phyloP scores from a whole-genome alignment of 495 filamentous ascomycete genomes.

The Trichoderma asperelloides region DNA sequence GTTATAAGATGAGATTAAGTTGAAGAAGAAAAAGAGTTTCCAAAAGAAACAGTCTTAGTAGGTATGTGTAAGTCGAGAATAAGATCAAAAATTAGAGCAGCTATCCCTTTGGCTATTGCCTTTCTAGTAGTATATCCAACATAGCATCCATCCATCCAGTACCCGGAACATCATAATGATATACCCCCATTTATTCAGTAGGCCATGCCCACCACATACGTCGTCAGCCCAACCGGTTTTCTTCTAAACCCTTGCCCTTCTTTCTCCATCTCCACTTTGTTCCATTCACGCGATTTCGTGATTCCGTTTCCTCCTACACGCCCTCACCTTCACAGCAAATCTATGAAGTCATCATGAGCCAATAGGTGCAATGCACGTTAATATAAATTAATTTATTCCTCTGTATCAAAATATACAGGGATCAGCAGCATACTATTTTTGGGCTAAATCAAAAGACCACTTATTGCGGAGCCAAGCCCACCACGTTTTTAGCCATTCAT shows the following conservation, averaged over 20 bases:
- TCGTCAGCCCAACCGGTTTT: neutral
- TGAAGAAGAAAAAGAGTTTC: neutral
- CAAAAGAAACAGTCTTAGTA: neutral
- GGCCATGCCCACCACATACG: neutral
- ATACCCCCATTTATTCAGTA: neutral
- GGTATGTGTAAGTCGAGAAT: neutral
- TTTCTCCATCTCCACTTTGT: neutral
- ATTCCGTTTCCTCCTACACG: neutral
- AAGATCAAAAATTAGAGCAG: neutral
- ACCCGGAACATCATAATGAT: constrained; percentile 5
- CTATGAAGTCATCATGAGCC: constrained; percentile 6
- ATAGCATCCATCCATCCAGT: neutral
- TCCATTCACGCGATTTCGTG: neutral
- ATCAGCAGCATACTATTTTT: neutral
- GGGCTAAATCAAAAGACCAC: neutral
- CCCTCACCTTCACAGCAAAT: neutral
- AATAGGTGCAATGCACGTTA: neutral
- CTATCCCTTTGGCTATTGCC: constrained; percentile 14
- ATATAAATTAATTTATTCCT: too few relatives aligned
- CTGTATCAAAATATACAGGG: neutral
- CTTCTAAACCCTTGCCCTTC: neutral
- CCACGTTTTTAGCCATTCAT: neutral
- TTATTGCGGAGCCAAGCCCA: neutral
- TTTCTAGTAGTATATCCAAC: constrained; percentile 10
- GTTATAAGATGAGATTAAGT: neutral